These are phyloP conservation scores for Citrus glauca DNA, from an alignment of 345 rosid species.

Conservation along the genomic window DNA sequence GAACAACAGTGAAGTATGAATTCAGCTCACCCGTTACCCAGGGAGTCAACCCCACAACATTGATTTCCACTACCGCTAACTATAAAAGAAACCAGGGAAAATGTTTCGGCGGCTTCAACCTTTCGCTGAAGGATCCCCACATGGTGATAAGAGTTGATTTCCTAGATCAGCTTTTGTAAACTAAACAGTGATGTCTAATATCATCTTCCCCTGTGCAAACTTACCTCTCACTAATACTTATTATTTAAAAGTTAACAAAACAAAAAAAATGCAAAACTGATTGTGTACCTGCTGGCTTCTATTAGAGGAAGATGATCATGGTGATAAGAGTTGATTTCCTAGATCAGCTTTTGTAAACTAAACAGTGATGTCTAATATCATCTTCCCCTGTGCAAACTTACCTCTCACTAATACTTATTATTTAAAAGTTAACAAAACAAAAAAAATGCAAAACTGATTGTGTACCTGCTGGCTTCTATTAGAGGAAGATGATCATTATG, in stretches of 20 bases:
- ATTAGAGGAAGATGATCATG: slow-evolving; percentile 43
- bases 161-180: not conserved
- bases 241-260: not conserved
- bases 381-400: not conserved
- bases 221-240: not conserved
- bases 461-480: slow-evolving; percentile 82
- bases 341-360: not conserved
- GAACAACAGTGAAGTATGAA: not conserved
- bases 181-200: not conserved
- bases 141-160: not conserved
- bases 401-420: not conserved
- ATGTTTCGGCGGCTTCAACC: not conserved
- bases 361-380: not conserved
- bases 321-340: not conserved
- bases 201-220: not conserved
- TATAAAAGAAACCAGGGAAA: not conserved
- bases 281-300: slow-evolving; percentile 78
- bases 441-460: not conserved
- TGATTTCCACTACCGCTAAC: not conserved
- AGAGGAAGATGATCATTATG: slow-evolving; percentile 75
- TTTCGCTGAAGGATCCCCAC: not conserved
- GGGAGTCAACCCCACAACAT: not conserved
- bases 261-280: not conserved
- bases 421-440: not conserved
- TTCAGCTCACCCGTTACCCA: not conserved